Evolutionary conservation across 257 asterid species (phyloP), one percentile per base, ranked within the genome.

Genomic region (Lithospermum erythrorhizon): DNA sequence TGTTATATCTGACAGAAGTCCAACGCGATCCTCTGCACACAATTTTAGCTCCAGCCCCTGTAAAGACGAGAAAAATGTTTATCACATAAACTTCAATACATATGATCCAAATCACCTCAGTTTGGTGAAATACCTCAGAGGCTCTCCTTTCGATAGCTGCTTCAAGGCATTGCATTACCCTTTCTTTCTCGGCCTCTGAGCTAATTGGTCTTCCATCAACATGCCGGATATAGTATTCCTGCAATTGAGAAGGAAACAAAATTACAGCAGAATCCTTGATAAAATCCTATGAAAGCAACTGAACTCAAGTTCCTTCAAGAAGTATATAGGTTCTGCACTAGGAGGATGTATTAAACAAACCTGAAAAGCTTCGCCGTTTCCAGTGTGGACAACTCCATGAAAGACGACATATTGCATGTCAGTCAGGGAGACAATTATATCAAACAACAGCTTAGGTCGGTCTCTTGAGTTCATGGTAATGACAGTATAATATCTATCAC

Each of bases 101-200:
- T 58, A 56, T 21, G 69, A 4, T 21, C 13, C 29, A 55, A 59
- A 9, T 61, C 51, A 18, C 16, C 18, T 0, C 20, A 23, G 25
- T 52, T 18, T 2, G 21, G 21, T n/a, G 54, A 48, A 53, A 57
- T 57, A 87, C 95, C 94, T 79, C 90, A 22, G 75, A 74, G 72
- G 80, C 82, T 72, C 95, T 69, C 68, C 95, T 81, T 79, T 87
- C 88, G 41, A 87, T 79, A 71, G 95, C 95, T 48, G 95, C 95
- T 82, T 87, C 90, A 53, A 87, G 80, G 67, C 94, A 87, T 61
- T 80, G 87, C 72, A 77, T 71, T 29, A 84, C 94, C 23, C 94
- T 88, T 61, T 82, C 94, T 47, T 90, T 68, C 79, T 87, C 95
- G 49, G 94, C 94, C 70, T 84, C 90, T 57, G 90, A 87, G 75